Conservation (phyloP, 768 basidiomycete species). For the Boletellus ananas region DNA sequence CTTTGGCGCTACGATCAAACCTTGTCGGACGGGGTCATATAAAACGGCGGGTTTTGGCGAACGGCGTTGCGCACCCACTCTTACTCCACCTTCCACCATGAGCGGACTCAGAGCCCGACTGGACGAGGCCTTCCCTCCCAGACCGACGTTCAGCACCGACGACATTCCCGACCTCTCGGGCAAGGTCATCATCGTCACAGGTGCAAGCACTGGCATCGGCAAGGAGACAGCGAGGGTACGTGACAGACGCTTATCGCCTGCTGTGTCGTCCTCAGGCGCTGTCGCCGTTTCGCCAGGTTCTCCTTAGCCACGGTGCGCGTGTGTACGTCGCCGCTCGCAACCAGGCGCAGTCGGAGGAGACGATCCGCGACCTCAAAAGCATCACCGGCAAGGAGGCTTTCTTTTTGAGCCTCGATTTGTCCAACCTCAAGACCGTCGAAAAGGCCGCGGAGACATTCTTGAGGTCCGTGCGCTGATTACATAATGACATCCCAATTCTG, state of each 20-base stretch:
- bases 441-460: constrained; percentile 33
- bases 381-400: constrained; percentile 32
- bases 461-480: constrained; percentile 9
- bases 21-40: too few species aligned
- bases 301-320: constrained; percentile 31
- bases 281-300: constrained; percentile 4
- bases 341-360: constrained; percentile 20
- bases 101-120: constrained; percentile 3
- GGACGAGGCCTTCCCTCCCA: constrained; percentile 16
- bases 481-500: too few species aligned
- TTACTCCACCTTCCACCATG: constrained; percentile 1
- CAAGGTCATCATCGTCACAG: constrained; percentile 35
- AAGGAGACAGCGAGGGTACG: constrained; percentile 23
- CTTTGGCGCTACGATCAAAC: too few species aligned
- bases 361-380: constrained; percentile 30
- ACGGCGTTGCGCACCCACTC: too few species aligned
- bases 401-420: constrained; percentile 37
- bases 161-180: constrained; percentile 35
- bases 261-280: neutral
- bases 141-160: constrained; percentile 25
- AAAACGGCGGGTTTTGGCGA: too few species aligned
- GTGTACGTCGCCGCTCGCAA: constrained; percentile 37
- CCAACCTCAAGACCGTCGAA: constrained; percentile 32
- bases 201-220: constrained; percentile 31
- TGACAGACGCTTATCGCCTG: too few species aligned